Evolutionary conservation across 495 filamentous ascomycete genomes (phyloP).

Genomic region (Hyaloscypha hepaticicola): DNA sequence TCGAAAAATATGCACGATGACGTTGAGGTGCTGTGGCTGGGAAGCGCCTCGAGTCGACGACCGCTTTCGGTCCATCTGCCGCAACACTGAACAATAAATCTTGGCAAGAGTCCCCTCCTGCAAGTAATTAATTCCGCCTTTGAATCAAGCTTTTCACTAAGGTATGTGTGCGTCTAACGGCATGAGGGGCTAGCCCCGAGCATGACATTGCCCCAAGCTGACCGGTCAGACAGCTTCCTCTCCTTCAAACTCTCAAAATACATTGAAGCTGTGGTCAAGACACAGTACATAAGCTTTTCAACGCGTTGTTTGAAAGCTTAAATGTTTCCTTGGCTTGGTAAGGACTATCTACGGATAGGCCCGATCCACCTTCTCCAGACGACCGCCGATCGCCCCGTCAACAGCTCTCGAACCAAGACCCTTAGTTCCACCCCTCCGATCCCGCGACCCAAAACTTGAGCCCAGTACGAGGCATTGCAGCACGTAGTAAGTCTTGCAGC

Average conservation of each 20-base stretch:
- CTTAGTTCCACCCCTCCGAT: not conserved
- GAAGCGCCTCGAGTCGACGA: not conserved
- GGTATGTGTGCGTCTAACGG: not conserved
- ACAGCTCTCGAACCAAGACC: not conserved
- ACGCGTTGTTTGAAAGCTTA: not conserved
- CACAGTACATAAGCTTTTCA: not conserved
- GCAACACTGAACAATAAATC: not conserved
- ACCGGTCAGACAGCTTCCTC: not conserved
- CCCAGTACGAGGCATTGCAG: not conserved
- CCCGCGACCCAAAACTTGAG: not conserved
- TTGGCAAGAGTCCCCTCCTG: not conserved
- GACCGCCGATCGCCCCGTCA: not conserved
- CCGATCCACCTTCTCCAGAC: not conserved
- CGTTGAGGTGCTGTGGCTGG: not conserved
- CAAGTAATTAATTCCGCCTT: no score
- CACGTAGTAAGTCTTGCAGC: not conserved
- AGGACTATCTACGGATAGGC: not conserved
- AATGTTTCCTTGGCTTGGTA: not conserved
- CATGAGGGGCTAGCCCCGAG: constrained; percentile 1
- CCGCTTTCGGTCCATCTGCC: not conserved
- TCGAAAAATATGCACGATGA: not conserved
- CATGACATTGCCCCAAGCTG: not conserved
- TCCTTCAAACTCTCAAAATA: not conserved
- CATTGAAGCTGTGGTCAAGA: not conserved
- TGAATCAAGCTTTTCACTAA: not conserved